Evolutionary conservation across 2,329 filamentous ascomycete species (phyloP).

Genomic region (Hortaea sp.): DNA sequence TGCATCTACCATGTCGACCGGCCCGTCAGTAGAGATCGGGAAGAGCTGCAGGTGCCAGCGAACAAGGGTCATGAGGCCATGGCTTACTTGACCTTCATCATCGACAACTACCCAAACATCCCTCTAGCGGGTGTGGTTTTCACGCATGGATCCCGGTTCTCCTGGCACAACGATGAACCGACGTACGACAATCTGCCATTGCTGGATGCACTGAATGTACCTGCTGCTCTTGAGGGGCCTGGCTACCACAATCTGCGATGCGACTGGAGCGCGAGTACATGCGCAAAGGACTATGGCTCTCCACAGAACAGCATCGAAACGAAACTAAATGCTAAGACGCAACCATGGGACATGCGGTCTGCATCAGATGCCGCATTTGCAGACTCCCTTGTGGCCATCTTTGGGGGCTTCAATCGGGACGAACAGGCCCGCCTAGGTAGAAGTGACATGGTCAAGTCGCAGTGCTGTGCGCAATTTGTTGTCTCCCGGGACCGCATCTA

Average conservation of each 20-base stretch:
- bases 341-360: slow-evolving; percentile 31
- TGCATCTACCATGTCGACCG: slow-evolving; percentile 38
- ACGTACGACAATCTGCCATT: slow-evolving; percentile 37
- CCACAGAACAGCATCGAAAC: slow-evolving; percentile 33
- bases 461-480: slow-evolving; percentile 48
- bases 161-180: slow-evolving; percentile 47
- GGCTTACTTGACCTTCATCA: slow-evolving; percentile 50
- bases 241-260: slow-evolving; percentile 43
- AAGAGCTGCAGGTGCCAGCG: slow-evolving; percentile 33
- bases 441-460: slow-evolving; percentile 12
- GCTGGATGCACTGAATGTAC: slow-evolving; percentile 30
- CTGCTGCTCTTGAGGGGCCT: slow-evolving; percentile 26
- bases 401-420: slow-evolving; percentile 12
- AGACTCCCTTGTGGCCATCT: slow-evolving; percentile 9
- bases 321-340: slow-evolving; percentile 25
- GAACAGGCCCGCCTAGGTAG: slow-evolving; percentile 36
- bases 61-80: slow-evolving; percentile 53
- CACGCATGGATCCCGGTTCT: slow-evolving; percentile 46
- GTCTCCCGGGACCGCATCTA: slow-evolving; percentile 39
- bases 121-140: slow-evolving; percentile 45
- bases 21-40: slow-evolving; percentile 15
- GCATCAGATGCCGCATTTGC: slow-evolving; percentile 18
- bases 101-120: slow-evolving; percentile 49
- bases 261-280: slow-evolving; percentile 38
- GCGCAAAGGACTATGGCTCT: slow-evolving; percentile 26